Conservation (phyloP, 2,329 filamentous ascomycete species). For the Aureobasidium leucospermi region DNA sequence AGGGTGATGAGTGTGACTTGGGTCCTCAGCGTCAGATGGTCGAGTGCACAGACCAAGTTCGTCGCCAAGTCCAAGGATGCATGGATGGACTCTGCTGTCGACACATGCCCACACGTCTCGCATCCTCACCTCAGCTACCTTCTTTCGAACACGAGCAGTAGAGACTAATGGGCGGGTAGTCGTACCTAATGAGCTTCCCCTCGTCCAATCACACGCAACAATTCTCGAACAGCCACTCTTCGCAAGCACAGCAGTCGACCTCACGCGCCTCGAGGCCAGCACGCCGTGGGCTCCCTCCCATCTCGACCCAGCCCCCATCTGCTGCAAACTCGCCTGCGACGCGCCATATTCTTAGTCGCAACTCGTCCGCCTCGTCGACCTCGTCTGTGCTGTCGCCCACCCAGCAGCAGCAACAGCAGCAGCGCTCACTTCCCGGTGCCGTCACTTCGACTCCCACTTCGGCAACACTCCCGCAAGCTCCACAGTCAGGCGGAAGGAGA, state of each 20-base stretch:
- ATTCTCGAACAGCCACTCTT: conserved; percentile 32
- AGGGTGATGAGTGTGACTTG: no score
- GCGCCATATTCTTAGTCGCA: conserved; percentile 45
- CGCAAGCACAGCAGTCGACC: conserved; percentile 44
- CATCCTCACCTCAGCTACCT: neutral
- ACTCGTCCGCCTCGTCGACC: conserved; percentile 47
- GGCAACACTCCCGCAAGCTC: conserved; percentile 39
- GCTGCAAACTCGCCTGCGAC: conserved; percentile 34
- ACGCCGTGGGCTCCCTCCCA: conserved; percentile 51
- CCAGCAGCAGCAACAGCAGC: conserved; percentile 45
- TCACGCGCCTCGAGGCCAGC: conserved; percentile 18
- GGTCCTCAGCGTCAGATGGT: no score
- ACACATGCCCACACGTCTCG: neutral
- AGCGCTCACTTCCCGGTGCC: conserved; percentile 48
- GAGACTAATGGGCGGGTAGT: conserved; percentile 23
- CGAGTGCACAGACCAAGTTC: no score
- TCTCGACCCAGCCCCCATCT: conserved; percentile 44
- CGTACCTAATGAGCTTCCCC: conserved; percentile 47
- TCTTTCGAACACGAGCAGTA: conserved; percentile 7
- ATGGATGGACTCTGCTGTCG: neutral
- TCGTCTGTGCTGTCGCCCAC: conserved; percentile 49
- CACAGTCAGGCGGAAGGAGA: conserved; percentile 47
- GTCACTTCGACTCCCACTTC: conserved; percentile 48
- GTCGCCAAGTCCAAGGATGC: no score
- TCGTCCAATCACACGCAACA: conserved; percentile 31